Evolutionary conservation across 192 early-diverging fungal species (phyloP), one percentile per base, ranked within the genome.

Genomic region (Coemansia reversa): DNA sequence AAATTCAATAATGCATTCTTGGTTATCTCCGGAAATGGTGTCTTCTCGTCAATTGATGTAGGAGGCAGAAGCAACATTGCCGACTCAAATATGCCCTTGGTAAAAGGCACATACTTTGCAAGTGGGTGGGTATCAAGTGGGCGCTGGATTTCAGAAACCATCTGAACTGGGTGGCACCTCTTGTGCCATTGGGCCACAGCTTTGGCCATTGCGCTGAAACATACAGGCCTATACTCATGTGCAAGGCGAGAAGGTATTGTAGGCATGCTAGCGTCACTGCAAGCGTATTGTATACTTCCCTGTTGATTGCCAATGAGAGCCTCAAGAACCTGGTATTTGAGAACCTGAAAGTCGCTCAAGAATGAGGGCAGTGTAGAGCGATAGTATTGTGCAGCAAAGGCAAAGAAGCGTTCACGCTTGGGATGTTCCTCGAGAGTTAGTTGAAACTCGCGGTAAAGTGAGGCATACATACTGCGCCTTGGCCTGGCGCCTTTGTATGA

Each of bases 1-100:
- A 79, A 64, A 35, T 35, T 61, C 9, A 67, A 30, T 50, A 79
- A 69, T 20, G 39, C 42, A 47, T 54, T 69, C 51, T 64, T 73
- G 19, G 70, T 64, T 3, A 54, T 67, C 27, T 79, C 70, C 4
- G 76, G 76, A 28, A 79, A 70, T 35, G 16, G 52, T 5, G 76
- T 73, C 32, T 9, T 55, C 30, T 70, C 39, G 60, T 70, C 60
- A 20, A 79, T 29, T 22, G 63, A 18, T 25, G 27, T 32, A 2
- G 55, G 51, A 8, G 76, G 70, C 51, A 79, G 64, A 9, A 69
- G 47, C 18, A 65, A 48, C 60, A 69, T 59, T 14, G 70, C 67
- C 25, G 76, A 79, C 35, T 79, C 76, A n/a, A 70, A 51, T 51
- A 79, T 73, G 14, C 76, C 76, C 11, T 66, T 68, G 48, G 70